Conservation (phyloP, 345 rosid genomes). For the Excoecaria agallocha region DNA sequence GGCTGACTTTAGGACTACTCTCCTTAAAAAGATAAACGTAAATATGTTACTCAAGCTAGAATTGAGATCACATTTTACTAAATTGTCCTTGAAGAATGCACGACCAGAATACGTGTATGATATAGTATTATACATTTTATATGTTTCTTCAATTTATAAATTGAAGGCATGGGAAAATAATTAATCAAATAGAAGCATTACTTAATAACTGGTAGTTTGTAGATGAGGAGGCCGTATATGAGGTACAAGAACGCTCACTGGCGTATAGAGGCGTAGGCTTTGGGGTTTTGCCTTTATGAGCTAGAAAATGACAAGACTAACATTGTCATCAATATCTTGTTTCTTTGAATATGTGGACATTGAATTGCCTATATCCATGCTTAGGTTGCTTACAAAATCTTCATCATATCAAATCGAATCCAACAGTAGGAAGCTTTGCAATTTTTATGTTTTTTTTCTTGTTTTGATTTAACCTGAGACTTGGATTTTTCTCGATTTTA, state of each 20-base stretch:
- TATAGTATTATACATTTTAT: background rate
- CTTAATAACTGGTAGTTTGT: background rate
- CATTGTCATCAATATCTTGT: background rate
- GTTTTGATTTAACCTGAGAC: background rate
- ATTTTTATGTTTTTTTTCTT: background rate
- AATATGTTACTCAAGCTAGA: no score
- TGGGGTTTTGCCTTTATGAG: background rate
- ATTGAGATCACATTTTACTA: background rate
- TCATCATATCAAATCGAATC: background rate
- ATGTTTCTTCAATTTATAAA: background rate
- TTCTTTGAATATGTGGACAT: background rate
- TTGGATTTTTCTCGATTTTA: background rate
- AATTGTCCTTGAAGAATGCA: background rate
- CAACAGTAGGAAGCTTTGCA: background rate
- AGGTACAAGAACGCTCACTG: background rate
- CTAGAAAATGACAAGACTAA: background rate
- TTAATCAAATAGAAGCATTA: background rate
- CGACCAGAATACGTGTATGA: no score
- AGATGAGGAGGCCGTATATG: no score
- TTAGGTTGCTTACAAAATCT: slow-evolving; percentile 8
- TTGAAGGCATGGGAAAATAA: background rate
- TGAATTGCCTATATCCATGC: background rate
- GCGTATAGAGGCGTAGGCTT: background rate
- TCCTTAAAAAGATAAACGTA: no score
- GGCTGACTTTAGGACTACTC: no score